Percentiles rank a stretch among this genome's conserved stretches.
Conservation (phyloP, 345 rosid genomes). For the Euphorbia tirucalli region DNA sequence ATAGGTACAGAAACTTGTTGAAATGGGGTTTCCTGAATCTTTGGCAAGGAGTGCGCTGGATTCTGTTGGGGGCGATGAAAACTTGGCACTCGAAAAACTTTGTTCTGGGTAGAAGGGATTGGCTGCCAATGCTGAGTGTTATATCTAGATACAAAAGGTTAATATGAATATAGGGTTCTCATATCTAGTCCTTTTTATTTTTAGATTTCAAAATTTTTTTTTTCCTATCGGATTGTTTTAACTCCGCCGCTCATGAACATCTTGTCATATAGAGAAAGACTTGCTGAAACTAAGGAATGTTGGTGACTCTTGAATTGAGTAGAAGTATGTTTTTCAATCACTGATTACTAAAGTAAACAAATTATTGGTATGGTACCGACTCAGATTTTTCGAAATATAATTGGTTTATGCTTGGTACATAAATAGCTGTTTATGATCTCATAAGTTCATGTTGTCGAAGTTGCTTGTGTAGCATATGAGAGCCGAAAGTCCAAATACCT, state of each 20-base stretch:
- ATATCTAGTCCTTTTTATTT: background rate
- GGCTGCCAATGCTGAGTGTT: background rate
- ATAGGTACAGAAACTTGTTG: slow-evolving; percentile 82
- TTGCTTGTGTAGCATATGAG: too few species aligned
- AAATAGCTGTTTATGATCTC: background rate
- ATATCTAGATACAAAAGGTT: slow-evolving; percentile 8
- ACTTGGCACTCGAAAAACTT: slow-evolving; percentile 89
- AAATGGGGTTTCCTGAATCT: slow-evolving; percentile 91
- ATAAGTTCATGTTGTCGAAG: too few species aligned
- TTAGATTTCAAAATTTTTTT: background rate
- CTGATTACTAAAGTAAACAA: background rate
- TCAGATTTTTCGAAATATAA: background rate
- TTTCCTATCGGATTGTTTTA: background rate
- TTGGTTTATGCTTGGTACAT: background rate
- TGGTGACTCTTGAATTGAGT: background rate
- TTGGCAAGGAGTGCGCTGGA: slow-evolving; percentile 77
- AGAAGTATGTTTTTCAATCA: background rate
- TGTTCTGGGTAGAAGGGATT: slow-evolving; percentile 41
- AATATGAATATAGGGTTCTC: slow-evolving; percentile 8
- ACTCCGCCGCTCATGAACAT: background rate
- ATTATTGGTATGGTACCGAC: background rate
- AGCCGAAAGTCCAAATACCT: too few species aligned
- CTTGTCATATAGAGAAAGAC: background rate
- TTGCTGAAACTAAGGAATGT: background rate
- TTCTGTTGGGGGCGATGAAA: slow-evolving; percentile 92